These are phyloP conservation scores for Diplogelasinospora grovesii DNA, from an alignment of 495 filamentous ascomycete species.

Conservation along the genomic window DNA sequence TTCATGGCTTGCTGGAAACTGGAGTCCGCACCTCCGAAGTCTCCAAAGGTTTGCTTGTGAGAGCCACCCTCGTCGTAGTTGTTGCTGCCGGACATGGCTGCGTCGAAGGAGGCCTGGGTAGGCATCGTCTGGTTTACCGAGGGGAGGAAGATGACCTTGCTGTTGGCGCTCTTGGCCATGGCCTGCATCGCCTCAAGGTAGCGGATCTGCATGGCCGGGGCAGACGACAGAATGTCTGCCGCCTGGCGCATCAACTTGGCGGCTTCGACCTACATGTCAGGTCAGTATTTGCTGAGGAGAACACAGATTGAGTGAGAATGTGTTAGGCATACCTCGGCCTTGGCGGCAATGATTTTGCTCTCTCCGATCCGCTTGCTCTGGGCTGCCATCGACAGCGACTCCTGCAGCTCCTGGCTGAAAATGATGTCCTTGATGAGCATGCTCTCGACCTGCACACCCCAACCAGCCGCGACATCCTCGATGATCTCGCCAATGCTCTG, in stretches of 20 bases:
- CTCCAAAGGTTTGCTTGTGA: slow-evolving; percentile 19
- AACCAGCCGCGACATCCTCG: slow-evolving; percentile 86
- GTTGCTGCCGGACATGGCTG: slow-evolving; percentile 19
- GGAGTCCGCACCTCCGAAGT: slow-evolving; percentile 42
- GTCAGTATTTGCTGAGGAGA: slow-evolving; percentile 5
- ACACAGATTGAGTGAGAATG: neutral
- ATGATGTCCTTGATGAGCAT: slow-evolving; percentile 99
- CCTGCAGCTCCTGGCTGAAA: slow-evolving; percentile 92
- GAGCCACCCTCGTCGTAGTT: slow-evolving; percentile 15
- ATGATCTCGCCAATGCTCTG: slow-evolving; percentile 94
- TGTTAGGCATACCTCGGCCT: slow-evolving; percentile 55
- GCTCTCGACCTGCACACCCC: slow-evolving; percentile 93
- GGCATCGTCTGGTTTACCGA: slow-evolving; percentile 58
- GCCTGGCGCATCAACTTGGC: slow-evolving; percentile 98
- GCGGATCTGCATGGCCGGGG: slow-evolving; percentile 97
- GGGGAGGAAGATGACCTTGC: slow-evolving; percentile 96
- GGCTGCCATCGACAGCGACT: slow-evolving; percentile 99
- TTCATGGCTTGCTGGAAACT: slow-evolving; percentile 81
- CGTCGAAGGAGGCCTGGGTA: slow-evolving; percentile 31
- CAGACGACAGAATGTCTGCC: slow-evolving; percentile 87
- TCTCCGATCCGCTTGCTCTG: slow-evolving; percentile 98
- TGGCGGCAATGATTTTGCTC: slow-evolving; percentile 93
- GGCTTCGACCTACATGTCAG: slow-evolving; percentile 57
- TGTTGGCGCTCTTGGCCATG: slow-evolving; percentile 94
- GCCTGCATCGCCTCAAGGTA: slow-evolving; percentile 99